phyloP scores from a whole-genome alignment of 495 filamentous ascomycete species.

The Xylona heveae region DNA sequence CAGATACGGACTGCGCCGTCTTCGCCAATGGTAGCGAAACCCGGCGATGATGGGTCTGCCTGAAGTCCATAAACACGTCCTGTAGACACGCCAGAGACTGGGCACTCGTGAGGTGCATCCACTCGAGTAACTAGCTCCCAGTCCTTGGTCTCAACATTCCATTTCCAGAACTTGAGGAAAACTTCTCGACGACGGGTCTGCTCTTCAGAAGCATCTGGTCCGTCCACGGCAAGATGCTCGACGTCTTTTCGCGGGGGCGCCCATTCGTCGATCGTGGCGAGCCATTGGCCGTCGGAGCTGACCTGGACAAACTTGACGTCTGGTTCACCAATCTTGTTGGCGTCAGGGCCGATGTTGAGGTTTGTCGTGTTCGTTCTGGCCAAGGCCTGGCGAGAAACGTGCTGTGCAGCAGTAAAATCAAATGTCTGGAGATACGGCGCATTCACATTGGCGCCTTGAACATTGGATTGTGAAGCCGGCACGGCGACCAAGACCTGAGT shows the following conservation, averaged over 20 bases:
- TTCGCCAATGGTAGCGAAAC: conserved; percentile 67
- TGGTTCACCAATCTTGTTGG: conserved; percentile 46
- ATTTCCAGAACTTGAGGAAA: conserved; percentile 80
- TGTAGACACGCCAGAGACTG: too few relatives aligned
- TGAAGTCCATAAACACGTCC: conserved; percentile 47
- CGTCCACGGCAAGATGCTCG: conserved; percentile 23
- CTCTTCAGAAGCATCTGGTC: conserved; percentile 18
- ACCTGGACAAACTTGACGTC: conserved; percentile 49
- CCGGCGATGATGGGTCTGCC: conserved; percentile 36
- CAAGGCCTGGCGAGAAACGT: conserved; percentile 66
- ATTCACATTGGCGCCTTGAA: conserved; percentile 14
- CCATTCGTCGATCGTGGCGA: conserved; percentile 86
- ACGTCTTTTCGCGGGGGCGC: conserved; percentile 43
- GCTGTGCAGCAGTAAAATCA: conserved; percentile 48
- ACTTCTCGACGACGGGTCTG: conserved; percentile 35
- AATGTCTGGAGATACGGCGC: conserved; percentile 58
- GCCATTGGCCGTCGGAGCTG: conserved; percentile 65
- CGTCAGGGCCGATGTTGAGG: conserved; percentile 47
- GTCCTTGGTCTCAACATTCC: conserved; percentile 32
- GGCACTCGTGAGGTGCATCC: conserved; percentile 71
- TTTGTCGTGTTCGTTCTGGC: conserved; percentile 73
- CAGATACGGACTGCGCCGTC: conserved; percentile 63
- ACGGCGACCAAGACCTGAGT: conserved; percentile 33
- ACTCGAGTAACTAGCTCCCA: conserved; percentile 67
- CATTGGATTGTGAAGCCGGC: conserved; percentile 22